Evolutionary conservation across 225 moss, liverwort and hornwort species (phyloP).

Genomic region (Pseudoscleropodium purum): DNA sequence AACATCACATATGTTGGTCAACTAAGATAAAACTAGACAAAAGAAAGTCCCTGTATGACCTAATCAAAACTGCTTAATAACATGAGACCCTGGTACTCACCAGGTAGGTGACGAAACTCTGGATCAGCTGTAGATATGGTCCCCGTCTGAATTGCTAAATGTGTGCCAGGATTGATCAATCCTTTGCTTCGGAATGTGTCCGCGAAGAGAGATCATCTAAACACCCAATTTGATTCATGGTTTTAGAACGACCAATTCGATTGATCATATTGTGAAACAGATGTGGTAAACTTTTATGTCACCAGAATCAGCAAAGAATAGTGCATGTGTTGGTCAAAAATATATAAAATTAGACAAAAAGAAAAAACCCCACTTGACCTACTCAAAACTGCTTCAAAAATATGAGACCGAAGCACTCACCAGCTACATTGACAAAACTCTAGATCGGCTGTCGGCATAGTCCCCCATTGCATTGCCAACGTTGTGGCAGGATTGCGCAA

Average conservation of each 20-base stretch:
- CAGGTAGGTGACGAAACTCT: neutral
- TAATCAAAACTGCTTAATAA: neutral
- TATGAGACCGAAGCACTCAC: neutral
- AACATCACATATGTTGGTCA: neutral
- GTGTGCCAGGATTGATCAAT: neutral
- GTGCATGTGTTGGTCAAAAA: neutral
- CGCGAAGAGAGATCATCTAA: neutral
- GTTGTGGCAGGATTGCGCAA: neutral
- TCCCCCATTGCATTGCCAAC: neutral
- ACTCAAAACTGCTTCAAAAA: neutral
- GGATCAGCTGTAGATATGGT: neutral
- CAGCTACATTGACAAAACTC: neutral
- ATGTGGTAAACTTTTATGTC: neutral
- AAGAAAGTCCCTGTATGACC: too few relatives aligned
- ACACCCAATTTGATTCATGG: neutral
- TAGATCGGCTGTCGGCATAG: neutral
- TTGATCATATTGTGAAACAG: neutral
- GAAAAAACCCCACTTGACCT: neutral
- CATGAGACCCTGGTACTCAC: neutral
- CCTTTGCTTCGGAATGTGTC: neutral
- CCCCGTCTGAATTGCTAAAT: neutral
- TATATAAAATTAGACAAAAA: neutral
- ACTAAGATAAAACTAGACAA: neutral
- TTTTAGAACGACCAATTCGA: neutral
- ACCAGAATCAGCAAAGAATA: neutral